Percentiles rank a stretch among this genome's conserved stretches.
Conservation (phyloP, 139 green algal species). For the Zygnema circumcarinatum region DNA sequence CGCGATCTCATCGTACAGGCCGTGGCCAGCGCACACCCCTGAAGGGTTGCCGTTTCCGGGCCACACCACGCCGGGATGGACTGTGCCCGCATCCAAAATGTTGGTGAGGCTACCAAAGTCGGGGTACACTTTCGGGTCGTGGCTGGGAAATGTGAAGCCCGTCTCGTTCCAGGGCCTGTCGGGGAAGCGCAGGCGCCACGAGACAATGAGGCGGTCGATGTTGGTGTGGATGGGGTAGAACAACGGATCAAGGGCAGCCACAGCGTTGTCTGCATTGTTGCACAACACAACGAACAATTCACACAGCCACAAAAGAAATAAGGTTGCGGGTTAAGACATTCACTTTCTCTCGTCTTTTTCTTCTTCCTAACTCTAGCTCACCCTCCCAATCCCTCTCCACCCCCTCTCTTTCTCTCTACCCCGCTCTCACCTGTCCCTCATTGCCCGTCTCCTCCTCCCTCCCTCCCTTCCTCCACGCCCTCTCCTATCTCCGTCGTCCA, state of each 20-base stretch:
- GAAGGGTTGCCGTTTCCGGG: conserved; percentile 6
- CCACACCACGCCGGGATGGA: background rate
- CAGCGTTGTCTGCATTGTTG: background rate
- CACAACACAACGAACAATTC: no score
- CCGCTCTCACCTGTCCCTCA: no score
- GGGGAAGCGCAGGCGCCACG: background rate
- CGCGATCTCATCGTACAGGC: background rate
- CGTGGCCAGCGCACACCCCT: background rate
- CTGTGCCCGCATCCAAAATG: background rate
- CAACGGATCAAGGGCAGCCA: background rate
- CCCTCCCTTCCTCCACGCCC: background rate
- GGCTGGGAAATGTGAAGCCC: background rate
- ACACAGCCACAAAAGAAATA: no score
- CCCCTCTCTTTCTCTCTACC: no score
- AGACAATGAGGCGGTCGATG: background rate
- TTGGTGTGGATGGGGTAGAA: background rate
- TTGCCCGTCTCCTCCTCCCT: background rate
- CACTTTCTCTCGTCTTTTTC: conserved; percentile 4
- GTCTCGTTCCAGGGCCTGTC: background rate
- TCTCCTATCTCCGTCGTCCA: background rate
- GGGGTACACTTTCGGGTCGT: background rate
- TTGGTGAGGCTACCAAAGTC: background rate
- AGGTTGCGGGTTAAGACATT: no score
- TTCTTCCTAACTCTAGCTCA: background rate
- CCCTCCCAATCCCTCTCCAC: conserved; percentile 7